Evolutionary conservation across 2,329 filamentous ascomycete genomes (phyloP), one percentile per base, ranked within the genome.

Genomic region (Triangularia verruculosa): DNA sequence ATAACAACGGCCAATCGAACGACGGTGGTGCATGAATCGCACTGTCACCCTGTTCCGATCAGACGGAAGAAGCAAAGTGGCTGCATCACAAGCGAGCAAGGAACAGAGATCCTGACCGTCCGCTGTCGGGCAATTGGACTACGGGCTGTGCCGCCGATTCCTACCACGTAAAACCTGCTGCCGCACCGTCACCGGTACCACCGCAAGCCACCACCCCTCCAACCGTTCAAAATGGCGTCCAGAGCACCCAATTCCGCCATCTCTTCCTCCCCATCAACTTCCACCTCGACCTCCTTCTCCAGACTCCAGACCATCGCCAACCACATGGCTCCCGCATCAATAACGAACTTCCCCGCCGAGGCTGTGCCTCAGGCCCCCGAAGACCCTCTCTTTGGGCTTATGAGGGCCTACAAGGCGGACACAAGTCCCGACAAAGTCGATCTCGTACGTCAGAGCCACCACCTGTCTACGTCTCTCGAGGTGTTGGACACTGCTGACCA

Each of bases 311-410:
- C 81, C 72, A 84, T 92, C 72, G 82, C 84, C 71, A 82, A 80
- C 74, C 92, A 95, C 78, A 89, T 95, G 84, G 84, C 87, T 74
- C 82, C 86, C 68, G 75, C 78, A 72, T 74, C 79, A 72, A 75
- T 82, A 63, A 89, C 90, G 70, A 86, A 84, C 74, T 97, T 97
- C 80, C 86, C 88, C 66, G 84, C 89, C 73, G 85, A 90, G 73
- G 81, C 84, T 69, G 92, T 97, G 64, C 91, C 93, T 72, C 89
- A 94, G 79, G 95, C 95, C 66, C 93, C 95, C 56, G 93, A 97
- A 77, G 95, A 99, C 79, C 88, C 94, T 69, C 86, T 99, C 75
- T 99, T 99, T 75, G 93, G 94, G 63, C 82, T 99, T 72, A 93
- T 94, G 86, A 87, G 90, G 67, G 93, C 92, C 66, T 99, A 89